phyloP scores from a whole-genome alignment of 371 early-diverging fungal species.

The Quaeritorhiza haematococci region DNA sequence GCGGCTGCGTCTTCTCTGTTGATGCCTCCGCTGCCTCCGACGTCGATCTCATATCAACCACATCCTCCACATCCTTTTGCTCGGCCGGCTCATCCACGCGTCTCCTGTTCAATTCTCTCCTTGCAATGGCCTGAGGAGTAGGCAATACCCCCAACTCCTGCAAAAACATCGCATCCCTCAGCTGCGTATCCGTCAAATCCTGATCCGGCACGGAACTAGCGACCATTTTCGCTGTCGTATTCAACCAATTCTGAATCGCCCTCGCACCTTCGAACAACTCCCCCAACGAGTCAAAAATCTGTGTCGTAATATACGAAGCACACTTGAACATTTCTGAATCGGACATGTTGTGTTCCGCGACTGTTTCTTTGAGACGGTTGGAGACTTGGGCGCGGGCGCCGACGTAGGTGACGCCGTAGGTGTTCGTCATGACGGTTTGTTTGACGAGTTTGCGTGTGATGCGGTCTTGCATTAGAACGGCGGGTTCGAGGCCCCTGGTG shows the following conservation, averaged over 20 bases:
- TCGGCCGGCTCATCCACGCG: not conserved
- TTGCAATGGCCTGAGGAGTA: constrained; percentile 12
- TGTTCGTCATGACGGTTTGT: constrained; percentile 98
- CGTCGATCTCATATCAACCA: not conserved
- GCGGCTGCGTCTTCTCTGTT: constrained; percentile 1
- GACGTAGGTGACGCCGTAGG: constrained; percentile 95
- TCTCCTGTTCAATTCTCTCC: not conserved
- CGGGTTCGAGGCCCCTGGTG: no score
- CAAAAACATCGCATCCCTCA: constrained; percentile 27
- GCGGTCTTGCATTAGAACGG: constrained; percentile 26
- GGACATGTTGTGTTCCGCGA: constrained; percentile 19
- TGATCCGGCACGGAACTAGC: constrained; percentile 71
- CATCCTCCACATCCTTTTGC: not conserved
- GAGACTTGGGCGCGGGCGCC: constrained; percentile 90
- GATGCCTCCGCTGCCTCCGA: not conserved
- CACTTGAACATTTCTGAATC: constrained; percentile 28
- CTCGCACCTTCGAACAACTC: constrained; percentile 77
- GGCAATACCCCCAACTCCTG: constrained; percentile 30
- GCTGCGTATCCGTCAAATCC: constrained; percentile 17
- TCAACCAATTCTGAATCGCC: constrained; percentile 90
- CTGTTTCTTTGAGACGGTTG: constrained; percentile 56
- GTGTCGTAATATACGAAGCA: constrained; percentile 66
- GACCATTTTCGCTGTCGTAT: constrained; percentile 79
- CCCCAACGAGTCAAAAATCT: constrained; percentile 79
- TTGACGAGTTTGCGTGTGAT: constrained; percentile 93